Evolutionary conservation across 1,139 yeast species (phyloP).

Genomic region (Zygosaccharomyces pseudobailii): DNA sequence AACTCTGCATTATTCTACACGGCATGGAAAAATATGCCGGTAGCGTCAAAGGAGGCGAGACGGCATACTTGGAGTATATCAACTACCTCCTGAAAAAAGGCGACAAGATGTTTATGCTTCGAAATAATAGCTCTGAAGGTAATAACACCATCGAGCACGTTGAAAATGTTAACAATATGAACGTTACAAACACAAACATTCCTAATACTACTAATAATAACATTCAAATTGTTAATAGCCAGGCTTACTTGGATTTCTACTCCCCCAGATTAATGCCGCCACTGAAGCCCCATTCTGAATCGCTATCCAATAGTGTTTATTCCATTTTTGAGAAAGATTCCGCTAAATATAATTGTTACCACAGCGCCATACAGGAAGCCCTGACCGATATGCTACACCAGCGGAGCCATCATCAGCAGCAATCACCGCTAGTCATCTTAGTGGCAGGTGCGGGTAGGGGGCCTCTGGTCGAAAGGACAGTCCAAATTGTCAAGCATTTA

Average conservation of each 20-base stretch:
- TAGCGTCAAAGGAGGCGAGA: constrained; percentile 40
- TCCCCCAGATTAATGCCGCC: constrained; percentile 44
- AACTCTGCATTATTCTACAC: constrained; percentile 37
- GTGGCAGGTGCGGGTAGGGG: constrained; percentile 90
- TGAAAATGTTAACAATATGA: background rate
- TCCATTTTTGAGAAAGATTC: constrained; percentile 64
- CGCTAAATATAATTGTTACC: constrained; percentile 63
- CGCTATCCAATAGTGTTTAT: constrained; percentile 58
- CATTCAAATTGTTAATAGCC: background rate
- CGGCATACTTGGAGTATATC: constrained; percentile 47
- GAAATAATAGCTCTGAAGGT: constrained; percentile 1
- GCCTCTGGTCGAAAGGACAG: constrained; percentile 56
- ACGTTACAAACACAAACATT: background rate
- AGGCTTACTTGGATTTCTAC: constrained; percentile 4
- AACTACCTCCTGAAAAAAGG: constrained; percentile 45
- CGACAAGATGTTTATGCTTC: constrained; percentile 20
- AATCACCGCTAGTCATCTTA: constrained; percentile 38
- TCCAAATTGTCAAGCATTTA: constrained; percentile 39
- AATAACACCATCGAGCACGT: constrained; percentile 1
- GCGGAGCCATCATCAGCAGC: constrained; percentile 8
- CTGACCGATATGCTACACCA: constrained; percentile 37
- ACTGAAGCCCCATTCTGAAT: constrained; percentile 60
- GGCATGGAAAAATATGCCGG: constrained; percentile 42
- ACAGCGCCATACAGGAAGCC: constrained; percentile 59
- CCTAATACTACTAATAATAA: background rate